phyloP scores from a whole-genome alignment of 2,329 filamentous ascomycete species.

The Plenodomus tracheiphilus region DNA sequence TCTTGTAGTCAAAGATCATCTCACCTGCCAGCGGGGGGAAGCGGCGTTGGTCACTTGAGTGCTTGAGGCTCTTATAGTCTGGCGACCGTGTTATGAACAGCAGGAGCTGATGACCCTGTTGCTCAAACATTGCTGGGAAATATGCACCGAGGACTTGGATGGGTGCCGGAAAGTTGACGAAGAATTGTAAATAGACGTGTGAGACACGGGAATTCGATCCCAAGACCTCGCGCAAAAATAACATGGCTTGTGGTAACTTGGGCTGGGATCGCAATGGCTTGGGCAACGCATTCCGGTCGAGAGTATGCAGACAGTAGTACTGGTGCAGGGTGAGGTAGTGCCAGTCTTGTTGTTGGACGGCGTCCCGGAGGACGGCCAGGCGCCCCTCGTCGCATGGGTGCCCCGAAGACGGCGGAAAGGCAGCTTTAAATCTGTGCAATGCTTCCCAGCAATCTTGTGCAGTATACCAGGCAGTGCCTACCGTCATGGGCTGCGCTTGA shows the following conservation, averaged over 20 bases:
- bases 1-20: slow-evolving; percentile 51
- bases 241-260: slow-evolving; percentile 33
- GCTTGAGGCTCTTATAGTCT: slow-evolving; percentile 12
- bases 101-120: slow-evolving; percentile 37
- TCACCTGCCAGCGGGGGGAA: slow-evolving; percentile 64
- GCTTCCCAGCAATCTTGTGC: slow-evolving; percentile 6
- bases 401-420: not conserved
- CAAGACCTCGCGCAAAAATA: slow-evolving; percentile 50
- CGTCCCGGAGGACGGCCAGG: slow-evolving; percentile 42
- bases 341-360: slow-evolving; percentile 28
- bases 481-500: not conserved
- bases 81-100: slow-evolving; percentile 49
- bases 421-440: slow-evolving; percentile 9
- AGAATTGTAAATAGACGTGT: slow-evolving; percentile 48
- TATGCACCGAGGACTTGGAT: slow-evolving; percentile 28
- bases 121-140: slow-evolving; percentile 30
- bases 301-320: slow-evolving; percentile 29
- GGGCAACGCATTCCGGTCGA: slow-evolving; percentile 43
- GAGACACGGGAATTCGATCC: slow-evolving; percentile 51
- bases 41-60: slow-evolving; percentile 21
- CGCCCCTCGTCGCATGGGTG: slow-evolving; percentile 13
- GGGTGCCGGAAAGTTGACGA: slow-evolving; percentile 52
- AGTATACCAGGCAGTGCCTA: slow-evolving; percentile 15
- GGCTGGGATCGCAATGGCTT: slow-evolving; percentile 42
- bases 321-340: slow-evolving; percentile 37